These are phyloP conservation scores for Fusarium austroafricanum DNA, from an alignment of 2,329 filamentous ascomycete species.

Conservation along the genomic window DNA sequence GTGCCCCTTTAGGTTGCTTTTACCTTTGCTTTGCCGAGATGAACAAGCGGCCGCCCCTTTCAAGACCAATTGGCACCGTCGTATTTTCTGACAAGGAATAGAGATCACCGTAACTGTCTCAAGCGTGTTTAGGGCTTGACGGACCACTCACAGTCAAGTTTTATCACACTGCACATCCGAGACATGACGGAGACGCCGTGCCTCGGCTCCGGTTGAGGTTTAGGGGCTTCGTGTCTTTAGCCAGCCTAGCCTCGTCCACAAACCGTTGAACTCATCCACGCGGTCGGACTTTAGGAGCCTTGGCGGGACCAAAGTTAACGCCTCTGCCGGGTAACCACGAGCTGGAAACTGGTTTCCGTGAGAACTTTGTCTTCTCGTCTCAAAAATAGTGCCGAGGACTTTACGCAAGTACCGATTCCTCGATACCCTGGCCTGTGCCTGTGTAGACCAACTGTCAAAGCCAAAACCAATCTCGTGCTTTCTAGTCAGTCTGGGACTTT, in stretches of 20 bases:
- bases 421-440: constrained; percentile 23
- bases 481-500: constrained; percentile 3
- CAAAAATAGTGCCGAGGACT: constrained; percentile 10
- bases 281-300: constrained; percentile 34
- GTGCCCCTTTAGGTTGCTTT: constrained; percentile 7
- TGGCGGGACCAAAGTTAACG: constrained; percentile 18
- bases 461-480: constrained; percentile 23
- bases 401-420: constrained; percentile 13
- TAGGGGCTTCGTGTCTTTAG: constrained; percentile 10
- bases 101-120: constrained; percentile 39
- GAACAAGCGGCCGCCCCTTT: constrained; percentile 28
- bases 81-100: constrained; percentile 24
- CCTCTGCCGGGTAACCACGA: constrained; percentile 24
- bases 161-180: constrained; percentile 8
- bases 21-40: constrained; percentile 29
- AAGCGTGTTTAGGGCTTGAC: constrained; percentile 42
- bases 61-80: constrained; percentile 25
- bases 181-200: constrained; percentile 44
- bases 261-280: constrained; percentile 27
- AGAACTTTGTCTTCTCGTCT: background rate
- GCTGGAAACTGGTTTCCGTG: constrained; percentile 26
- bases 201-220: constrained; percentile 32
- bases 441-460: constrained; percentile 12
- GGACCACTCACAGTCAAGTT: constrained; percentile 24
- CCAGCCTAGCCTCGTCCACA: constrained; percentile 11